Evolutionary conservation across 768 basidiomycete genomes (phyloP), one percentile per base, ranked within the genome.

Genomic region (Mycena chlorophos): DNA sequence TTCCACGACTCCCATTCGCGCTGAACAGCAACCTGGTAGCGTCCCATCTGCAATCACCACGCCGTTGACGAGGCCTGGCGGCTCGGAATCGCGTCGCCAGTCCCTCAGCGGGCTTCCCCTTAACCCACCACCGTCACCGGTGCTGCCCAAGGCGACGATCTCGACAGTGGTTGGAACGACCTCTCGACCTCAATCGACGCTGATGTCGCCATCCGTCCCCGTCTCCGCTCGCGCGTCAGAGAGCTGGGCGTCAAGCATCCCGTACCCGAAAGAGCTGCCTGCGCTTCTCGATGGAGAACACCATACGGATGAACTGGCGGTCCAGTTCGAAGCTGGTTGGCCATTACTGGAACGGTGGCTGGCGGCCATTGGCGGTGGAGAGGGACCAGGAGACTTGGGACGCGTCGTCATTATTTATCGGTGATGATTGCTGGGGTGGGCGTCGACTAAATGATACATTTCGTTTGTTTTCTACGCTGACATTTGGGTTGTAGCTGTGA

Each of bases 231-330:
- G 56, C 42, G 46, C 34, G 62, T 48, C 43, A 14, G 57, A 55
- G 46, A 43, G 56, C 48, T 42, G 48, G 52, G n/a, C n/a, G n/a
- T 30, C 39, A 46, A 31, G 30, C 34, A 49, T 53, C 54, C 62
- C 71, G n/a, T 82, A 79, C 62, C 90, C 90, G 6, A 73, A 75
- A 4, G 82, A 83, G 13, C 63, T 94, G 23, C 63, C 78, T 25
- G 58, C 75, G 2, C 68, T 91, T 55, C 76, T 98, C 13, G 88
- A 98, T 65, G 97, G 96, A 8, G 89, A 87, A 53, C 94, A 94
- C 68, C 89, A 94, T 69, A 88, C 91, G 2, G 96, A 98, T 66
- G 95, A 98, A 72, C 72, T 98, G 40, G 87, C 89, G 43, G 85
- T 89, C 23, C 80, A 69, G 57, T 96, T 95, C 63, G 86, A 91